Evolutionary conservation across 495 filamentous ascomycete species (phyloP), one percentile per base, ranked within the genome.

Genomic region (Tuber calosporum): DNA sequence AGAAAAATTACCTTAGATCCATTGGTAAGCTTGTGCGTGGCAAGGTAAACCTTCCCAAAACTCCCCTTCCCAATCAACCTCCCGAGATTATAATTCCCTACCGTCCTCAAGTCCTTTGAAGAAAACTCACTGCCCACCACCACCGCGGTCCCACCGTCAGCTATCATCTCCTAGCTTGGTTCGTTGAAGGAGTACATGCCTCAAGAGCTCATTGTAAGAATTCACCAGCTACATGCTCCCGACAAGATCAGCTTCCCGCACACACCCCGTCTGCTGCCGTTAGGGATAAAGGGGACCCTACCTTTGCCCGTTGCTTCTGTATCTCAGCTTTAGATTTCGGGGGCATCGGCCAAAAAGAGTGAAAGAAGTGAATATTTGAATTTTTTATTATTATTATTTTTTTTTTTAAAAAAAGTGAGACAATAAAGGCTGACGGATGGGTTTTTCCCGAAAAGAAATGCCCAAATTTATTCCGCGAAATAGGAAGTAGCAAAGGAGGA

Each of bases 31-130:
- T 97, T 97, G 83, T 99, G 95, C 37, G 90, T 90, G 72, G 96
- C 95, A 75, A 99, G 87, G 82, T 98, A 99, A 72, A 98, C 95
- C 84, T 97, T 98, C 77, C 95, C 95, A 84, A 98, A 99, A 68
- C 93, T 96, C 45, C 95, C 95, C 82, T 98, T 98, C 69, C 95
- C 95, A 81, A 99, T 97, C 68, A 99, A 85, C 70, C 90, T 89
- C 43, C 94, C 95, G 26, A 98, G 85, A 42, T 90, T 89, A 83
- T 99, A 99, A 83, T 98, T 99, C 69, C 95, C 95, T 72, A 99
- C 95, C 53, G 88, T 91, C 74, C 90, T 89, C 69, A 99, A 87
- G 73, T 98, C 96, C 80, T 91, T 92, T 75, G 92, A 93, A 68
- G 93, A 92, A 85, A 99, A 99, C 83, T 98, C 93, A 83, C 94